Evolutionary conservation across 352 stramenopile species (phyloP).

Genomic region (Globisporangium carolinianum): DNA sequence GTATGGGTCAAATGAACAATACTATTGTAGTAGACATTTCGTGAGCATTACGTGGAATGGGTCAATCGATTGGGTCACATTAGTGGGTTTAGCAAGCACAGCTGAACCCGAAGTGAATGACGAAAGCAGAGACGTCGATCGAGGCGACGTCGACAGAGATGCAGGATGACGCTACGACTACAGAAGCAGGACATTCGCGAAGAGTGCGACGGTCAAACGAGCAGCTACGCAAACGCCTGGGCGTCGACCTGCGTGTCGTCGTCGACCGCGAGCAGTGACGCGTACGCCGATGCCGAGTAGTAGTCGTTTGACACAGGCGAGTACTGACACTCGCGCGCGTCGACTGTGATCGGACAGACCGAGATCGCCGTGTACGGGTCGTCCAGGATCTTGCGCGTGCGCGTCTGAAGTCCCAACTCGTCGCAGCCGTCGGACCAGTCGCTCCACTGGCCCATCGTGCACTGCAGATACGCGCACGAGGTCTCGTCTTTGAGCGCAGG

Average conservation of each 20-base stretch:
- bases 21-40: too few species aligned
- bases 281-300: constrained; percentile 5
- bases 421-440: constrained; percentile 22
- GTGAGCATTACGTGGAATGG: too few species aligned
- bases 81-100: too few species aligned
- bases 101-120: too few species aligned
- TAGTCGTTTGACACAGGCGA: constrained; percentile 25
- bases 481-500: constrained; percentile 9
- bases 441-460: constrained; percentile 22
- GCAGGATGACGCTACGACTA: too few species aligned
- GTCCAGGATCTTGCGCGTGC: constrained; percentile 20
- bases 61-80: too few species aligned
- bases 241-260: constrained; percentile 10
- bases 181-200: too few species aligned
- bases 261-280: constrained; percentile 6
- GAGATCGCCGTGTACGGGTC: constrained; percentile 26
- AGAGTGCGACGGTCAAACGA: too few species aligned
- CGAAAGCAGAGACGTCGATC: too few species aligned
- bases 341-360: constrained; percentile 18
- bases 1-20: too few species aligned
- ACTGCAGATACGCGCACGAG: constrained; percentile 21
- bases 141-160: too few species aligned
- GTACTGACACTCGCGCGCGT: constrained; percentile 26
- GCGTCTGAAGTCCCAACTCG: constrained; percentile 25
- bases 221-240: constrained; percentile 16